A percentile compares a stretch with the other conserved stretches of the same genome.
Conservation (phyloP, 2,329 filamentous ascomycete species). For the Diaporthe batatas region DNA sequence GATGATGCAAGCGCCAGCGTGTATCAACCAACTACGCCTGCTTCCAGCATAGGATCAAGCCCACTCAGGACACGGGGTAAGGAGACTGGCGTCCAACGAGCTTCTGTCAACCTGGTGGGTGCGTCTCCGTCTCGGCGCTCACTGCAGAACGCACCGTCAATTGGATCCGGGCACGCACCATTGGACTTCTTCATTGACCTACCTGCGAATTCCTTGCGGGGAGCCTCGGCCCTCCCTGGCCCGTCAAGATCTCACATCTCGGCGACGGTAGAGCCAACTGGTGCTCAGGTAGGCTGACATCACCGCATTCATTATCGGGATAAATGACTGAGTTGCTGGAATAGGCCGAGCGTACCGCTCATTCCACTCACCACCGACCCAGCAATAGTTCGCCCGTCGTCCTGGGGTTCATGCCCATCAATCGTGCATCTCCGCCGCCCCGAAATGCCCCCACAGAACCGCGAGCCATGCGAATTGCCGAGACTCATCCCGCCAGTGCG, state of each 20-base stretch:
- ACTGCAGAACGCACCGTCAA: too few species aligned
- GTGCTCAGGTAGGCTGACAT: not conserved
- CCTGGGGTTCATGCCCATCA: conserved; percentile 22
- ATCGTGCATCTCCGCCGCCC: conserved; percentile 18
- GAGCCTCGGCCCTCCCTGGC: not conserved
- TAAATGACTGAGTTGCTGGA: not conserved
- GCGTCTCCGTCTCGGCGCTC: not conserved
- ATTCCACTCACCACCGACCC: not conserved
- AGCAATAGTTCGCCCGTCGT: not conserved
- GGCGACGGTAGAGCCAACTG: not conserved
- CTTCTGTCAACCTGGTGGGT: not conserved
- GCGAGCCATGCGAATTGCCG: conserved; percentile 22
- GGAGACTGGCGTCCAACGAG: not conserved
- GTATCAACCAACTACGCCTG: conserved; percentile 1
- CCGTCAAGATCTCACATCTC: not conserved
- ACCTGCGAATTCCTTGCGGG: not conserved
- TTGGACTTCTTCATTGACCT: conserved; percentile 32
- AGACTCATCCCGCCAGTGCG: not conserved
- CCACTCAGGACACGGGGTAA: not conserved
- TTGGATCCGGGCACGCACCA: not conserved
- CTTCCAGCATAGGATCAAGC: conserved; percentile 10
- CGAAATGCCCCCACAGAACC: conserved; percentile 21
- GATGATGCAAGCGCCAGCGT: conserved; percentile 12
- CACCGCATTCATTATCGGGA: not conserved
- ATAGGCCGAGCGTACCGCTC: not conserved